A percentile compares a stretch with the other conserved stretches of the same genome.
Evolutionary conservation across 2,329 filamentous ascomycete species (phyloP).

Genomic region (Leptographium wingfieldii): DNA sequence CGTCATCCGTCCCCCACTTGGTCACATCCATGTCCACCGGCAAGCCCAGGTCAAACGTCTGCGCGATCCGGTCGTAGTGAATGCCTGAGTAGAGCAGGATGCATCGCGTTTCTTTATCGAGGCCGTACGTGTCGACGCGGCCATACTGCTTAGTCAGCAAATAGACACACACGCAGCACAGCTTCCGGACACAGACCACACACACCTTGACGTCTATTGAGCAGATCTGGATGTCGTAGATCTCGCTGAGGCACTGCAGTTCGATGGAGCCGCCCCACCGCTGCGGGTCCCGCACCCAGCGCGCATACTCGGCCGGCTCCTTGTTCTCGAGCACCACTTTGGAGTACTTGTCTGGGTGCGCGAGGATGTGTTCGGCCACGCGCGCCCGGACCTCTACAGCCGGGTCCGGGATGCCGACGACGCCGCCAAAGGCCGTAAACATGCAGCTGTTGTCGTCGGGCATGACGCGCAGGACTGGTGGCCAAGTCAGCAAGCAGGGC

Average conservation of each 20-base stretch:
- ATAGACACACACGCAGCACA: not conserved
- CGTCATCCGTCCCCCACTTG: conserved; percentile 39
- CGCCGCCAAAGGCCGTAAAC: conserved; percentile 77
- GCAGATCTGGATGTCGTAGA: conserved; percentile 77
- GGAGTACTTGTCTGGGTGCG: conserved; percentile 58
- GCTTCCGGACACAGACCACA: not conserved
- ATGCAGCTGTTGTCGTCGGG: conserved; percentile 93
- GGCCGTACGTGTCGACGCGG: conserved; percentile 62
- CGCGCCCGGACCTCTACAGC: conserved; percentile 53
- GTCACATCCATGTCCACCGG: conserved; percentile 63
- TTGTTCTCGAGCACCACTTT: conserved; percentile 60
- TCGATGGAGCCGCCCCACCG: conserved; percentile 91
- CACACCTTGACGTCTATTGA: conserved; percentile 61
- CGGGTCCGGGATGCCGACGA: conserved; percentile 47
- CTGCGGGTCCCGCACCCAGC: conserved; percentile 66
- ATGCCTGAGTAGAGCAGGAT: conserved; percentile 85
- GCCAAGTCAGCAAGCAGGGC: not conserved
- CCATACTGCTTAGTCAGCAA: conserved; percentile 13
- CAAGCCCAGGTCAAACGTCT: conserved; percentile 46
- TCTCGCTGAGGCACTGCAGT: conserved; percentile 68
- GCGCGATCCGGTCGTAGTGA: conserved; percentile 82
- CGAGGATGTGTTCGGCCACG: conserved; percentile 66
- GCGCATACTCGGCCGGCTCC: conserved; percentile 62
- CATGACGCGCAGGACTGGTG: conserved; percentile 73
- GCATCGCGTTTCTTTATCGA: conserved; percentile 54